These are phyloP conservation scores for Ogataea salicorniae DNA, from an alignment of 805 yeast genomes.

Conservation along the genomic window DNA sequence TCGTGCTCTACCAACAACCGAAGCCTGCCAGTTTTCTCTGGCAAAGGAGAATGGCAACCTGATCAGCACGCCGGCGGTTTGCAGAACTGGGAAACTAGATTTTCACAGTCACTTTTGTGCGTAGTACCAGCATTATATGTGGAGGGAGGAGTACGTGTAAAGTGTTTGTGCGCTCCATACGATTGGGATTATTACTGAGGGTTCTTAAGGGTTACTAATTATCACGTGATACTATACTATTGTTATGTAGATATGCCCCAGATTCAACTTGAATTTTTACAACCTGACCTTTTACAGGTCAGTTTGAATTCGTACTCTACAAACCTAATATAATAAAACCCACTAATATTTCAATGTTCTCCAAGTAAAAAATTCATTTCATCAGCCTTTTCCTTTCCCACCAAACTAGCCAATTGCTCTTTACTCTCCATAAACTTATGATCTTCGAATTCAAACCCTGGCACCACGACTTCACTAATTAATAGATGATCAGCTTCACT, in stretches of 20 bases:
- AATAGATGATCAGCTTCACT: slow-evolving; percentile 36
- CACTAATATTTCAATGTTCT: background rate
- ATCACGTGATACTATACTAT: slow-evolving; percentile 2
- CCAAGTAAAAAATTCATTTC: slow-evolving; percentile 35
- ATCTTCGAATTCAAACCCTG: slow-evolving; percentile 55
- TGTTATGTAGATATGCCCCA: background rate
- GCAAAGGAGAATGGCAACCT: no score
- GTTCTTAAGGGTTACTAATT: slow-evolving; percentile 2
- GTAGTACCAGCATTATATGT: background rate
- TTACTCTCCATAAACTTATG: slow-evolving; percentile 39
- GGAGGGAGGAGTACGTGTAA: background rate
- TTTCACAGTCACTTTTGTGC: background rate
- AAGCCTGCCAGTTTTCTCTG: no score
- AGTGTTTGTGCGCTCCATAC: no score
- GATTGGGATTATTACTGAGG: background rate
- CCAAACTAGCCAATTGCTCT: slow-evolving; percentile 29
- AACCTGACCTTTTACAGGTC: no score
- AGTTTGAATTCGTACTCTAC: no score
- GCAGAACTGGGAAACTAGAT: background rate
- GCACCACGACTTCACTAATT: slow-evolving; percentile 56
- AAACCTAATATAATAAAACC: no score
- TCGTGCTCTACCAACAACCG: no score
- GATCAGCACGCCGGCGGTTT: no score
- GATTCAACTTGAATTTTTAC: no score
- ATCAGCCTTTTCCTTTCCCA: slow-evolving; percentile 35